phyloP scores from a whole-genome alignment of 768 basidiomycete genomes.

The Rhodocollybia butyracea region DNA sequence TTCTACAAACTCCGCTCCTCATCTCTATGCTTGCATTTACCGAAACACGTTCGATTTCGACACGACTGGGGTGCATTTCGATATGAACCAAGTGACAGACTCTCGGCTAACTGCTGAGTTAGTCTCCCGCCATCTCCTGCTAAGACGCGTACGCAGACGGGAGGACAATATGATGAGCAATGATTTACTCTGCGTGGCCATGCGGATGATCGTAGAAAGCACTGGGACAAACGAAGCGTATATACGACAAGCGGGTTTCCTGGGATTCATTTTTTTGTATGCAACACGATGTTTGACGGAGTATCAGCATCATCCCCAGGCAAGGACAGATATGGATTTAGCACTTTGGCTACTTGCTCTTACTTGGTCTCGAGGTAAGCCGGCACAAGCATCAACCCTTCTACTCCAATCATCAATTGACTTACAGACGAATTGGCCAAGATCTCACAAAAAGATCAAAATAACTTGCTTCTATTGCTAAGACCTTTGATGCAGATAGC shows the following conservation, averaged over 20 bases:
- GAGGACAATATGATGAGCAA: slow-evolving; percentile 26
- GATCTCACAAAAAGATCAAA: slow-evolving; percentile 33
- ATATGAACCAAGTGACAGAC: slow-evolving; percentile 26
- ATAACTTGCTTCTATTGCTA: slow-evolving; percentile 37
- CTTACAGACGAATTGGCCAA: slow-evolving; percentile 34
- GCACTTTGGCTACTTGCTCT: slow-evolving; percentile 29
- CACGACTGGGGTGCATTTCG: slow-evolving; percentile 20
- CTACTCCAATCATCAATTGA: slow-evolving; percentile 12
- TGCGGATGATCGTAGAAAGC: slow-evolving; percentile 62
- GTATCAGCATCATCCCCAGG: neutral
- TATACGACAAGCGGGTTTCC: slow-evolving; percentile 37
- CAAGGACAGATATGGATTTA: neutral
- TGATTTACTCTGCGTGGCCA: slow-evolving; percentile 56
- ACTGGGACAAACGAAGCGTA: slow-evolving; percentile 45
- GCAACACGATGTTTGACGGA: slow-evolving; percentile 10
- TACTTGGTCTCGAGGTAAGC: slow-evolving; percentile 31
- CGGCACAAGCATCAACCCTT: neutral
- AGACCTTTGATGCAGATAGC: slow-evolving; percentile 24
- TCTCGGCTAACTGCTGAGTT: slow-evolving; percentile 47
- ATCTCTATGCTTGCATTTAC: slow-evolving; percentile 57
- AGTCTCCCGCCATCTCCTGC: slow-evolving; percentile 39
- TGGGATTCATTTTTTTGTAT: slow-evolving; percentile 32
- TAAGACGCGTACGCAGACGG: slow-evolving; percentile 43
- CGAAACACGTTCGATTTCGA: slow-evolving; percentile 43
- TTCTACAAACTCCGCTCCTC: slow-evolving; percentile 38